Evolutionary conservation across 1,284 basidiomycete species (phyloP).

Genomic region (Rhodotorula sp.): DNA sequence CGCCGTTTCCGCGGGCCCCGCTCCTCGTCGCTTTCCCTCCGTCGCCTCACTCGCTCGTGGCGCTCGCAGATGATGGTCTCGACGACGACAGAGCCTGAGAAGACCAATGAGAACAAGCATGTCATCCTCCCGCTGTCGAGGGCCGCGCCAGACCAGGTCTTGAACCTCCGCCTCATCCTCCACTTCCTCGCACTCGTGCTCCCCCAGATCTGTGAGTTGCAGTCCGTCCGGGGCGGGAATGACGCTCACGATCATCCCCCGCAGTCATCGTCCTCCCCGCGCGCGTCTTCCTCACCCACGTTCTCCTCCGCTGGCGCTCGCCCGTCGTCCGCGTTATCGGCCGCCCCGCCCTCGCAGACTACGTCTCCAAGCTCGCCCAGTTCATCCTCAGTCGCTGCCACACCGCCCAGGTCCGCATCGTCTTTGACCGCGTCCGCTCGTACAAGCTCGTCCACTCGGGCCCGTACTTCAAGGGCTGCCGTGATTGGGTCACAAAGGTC

Average conservation of each 20-base stretch:
- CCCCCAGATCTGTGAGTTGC: not conserved
- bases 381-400: constrained; percentile 16
- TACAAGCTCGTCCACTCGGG: constrained; percentile 7
- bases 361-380: constrained; percentile 20
- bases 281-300: constrained; percentile 3
- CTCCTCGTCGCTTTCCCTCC: no score
- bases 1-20: no score
- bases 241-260: not conserved
- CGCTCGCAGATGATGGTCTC: not conserved
- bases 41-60: no score
- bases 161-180: not conserved
- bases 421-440: constrained; percentile 19
- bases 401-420: constrained; percentile 13
- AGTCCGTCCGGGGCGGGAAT: accelerated
- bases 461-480: not conserved
- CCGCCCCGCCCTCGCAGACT: constrained; percentile 8
- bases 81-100: not conserved
- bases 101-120: no score
- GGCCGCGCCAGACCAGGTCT: not conserved
- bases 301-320: constrained; percentile 14
- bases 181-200: constrained; percentile 5
- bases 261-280: constrained; percentile 17
- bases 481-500: constrained; percentile 21
- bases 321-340: constrained; percentile 11
- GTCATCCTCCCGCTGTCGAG: not conserved